phyloP scores from a whole-genome alignment of 208 protist species.

The Trypanosomatidae sp. region DNA sequence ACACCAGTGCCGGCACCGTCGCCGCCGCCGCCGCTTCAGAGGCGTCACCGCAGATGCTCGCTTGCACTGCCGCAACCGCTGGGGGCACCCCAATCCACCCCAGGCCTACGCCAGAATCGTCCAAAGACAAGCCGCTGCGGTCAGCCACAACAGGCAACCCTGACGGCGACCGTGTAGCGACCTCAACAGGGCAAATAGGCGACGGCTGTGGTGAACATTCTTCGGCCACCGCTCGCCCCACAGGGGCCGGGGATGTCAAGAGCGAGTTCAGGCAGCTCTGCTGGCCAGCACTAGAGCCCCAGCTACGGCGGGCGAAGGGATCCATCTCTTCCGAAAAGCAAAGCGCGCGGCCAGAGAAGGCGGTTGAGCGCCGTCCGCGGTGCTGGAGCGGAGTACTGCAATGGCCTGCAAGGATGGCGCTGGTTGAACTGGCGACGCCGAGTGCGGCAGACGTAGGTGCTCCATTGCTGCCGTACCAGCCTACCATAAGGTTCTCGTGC shows the following conservation, averaged over 20 bases:
- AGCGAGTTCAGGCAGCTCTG: conserved; percentile 28
- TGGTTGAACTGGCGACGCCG: background rate
- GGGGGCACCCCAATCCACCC: conserved; percentile 11
- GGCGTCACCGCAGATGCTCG: background rate
- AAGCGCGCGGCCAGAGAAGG: conserved; percentile 18
- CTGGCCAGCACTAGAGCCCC: conserved; percentile 22
- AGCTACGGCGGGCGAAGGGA: conserved; percentile 18
- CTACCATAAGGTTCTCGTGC: conserved; percentile 1
- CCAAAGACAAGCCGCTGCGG: conserved; percentile 14
- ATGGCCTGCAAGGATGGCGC: background rate
- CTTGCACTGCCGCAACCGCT: background rate
- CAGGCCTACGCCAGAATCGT: conserved; percentile 17
- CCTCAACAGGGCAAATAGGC: conserved; percentile 12
- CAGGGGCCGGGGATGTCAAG: conserved; percentile 18
- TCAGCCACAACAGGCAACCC: conserved; percentile 17
- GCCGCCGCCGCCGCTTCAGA: background rate
- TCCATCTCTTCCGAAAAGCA: conserved; percentile 31
- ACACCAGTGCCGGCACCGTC: background rate
- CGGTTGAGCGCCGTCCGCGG: conserved; percentile 4
- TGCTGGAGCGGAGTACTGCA: conserved; percentile 22
- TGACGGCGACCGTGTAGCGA: conserved; percentile 15
- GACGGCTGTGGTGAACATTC: conserved; percentile 28
- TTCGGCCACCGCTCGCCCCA: conserved; percentile 5
- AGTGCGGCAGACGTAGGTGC: background rate
- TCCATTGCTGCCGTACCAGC: background rate